Evolutionary conservation across 2,329 filamentous ascomycete species (phyloP), one percentile per base, ranked within the genome.

Genomic region (Akanthomyces muscarius): DNA sequence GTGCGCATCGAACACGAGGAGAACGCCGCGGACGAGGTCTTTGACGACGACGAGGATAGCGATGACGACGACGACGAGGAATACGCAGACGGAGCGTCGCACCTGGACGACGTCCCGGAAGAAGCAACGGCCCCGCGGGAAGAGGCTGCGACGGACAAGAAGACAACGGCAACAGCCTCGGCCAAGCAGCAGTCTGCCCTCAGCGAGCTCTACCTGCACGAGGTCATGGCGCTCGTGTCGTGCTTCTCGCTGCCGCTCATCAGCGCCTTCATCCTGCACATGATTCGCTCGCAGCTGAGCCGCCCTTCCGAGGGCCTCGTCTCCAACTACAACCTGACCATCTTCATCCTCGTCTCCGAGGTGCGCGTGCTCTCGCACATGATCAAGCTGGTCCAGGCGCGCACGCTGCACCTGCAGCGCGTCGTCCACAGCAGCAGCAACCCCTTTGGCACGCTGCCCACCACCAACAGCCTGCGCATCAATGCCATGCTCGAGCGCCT

Each of bases 271-370:
- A 79, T 97, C 45, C 81, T 98, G 13, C 93, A 97, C 72, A 80
- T 86, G 23, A 90, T 97, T 64, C 86, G 94, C 57, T 84, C 83
- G 10, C 91, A 94, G 69, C 84, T 98, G 21, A 93, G 90, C 28
- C 83, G 90, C 2, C 91, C 90, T 0, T 92, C 92, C 0, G 92
- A 96, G 73, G 91, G 91, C 1, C 80, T 98, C 13, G 89, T 98
- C 7, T 96, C 92, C 5, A 91, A 97, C 74, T 96, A 94, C 77
- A 97, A 97, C 74, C 81, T 98, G 61, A 92, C 89, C 14, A 91
- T 98, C 59, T 98, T 97, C 74, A 80, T 97, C 3, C 82, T 97
- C 21, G 91, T 90, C 1, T 90, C 94, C 4, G 94, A 98, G 75
- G 80, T 97, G 33, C 88, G 91, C 3, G 94, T 94, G 0, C 78